Base-by-base conservation (phyloP, 1,284 basidiomycete species). In the Vanrija humicola region DNA sequence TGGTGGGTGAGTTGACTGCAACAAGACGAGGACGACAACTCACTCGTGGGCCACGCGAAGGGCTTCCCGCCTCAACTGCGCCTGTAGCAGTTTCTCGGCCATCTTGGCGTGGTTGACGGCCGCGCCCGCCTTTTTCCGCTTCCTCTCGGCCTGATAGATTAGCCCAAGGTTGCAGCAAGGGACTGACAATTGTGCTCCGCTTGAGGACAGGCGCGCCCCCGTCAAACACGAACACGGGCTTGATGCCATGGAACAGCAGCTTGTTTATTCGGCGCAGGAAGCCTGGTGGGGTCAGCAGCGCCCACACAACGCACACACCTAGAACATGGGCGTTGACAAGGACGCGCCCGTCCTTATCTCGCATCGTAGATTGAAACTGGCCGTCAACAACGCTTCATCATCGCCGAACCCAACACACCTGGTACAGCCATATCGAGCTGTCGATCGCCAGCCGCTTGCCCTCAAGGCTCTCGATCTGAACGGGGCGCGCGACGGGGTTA, bases 391-490 rank as follows among this genome's bases (percentile, higher is more conserved):
- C 28, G 28, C 28, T 8, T 28, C 28, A 26, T 3, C 10, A 12
- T 15, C 15, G 34, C 26, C 10, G 5, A 3, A 29, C 7, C 19
- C 0, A 10, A 46, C 68, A 39, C 25, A 76, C 76, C 58, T 78
- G 77, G 53, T 99, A 98, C 58, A 99, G 87, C 96, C 96, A 99
- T 64, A 99, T 97, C 62, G 92, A 97, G 3, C 93, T 97, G 78
- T 99, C 96, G 62, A 99, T 98, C 0, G 93, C 93, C 78, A 97
- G 84, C 5, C 85, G 79, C 73, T 92, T 93, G 25, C 90, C 90
- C 68, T 93, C 91, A 74, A 94, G 83, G 1, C 88, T 91, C 77
- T 97, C 93, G 52, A 96, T 81, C 90, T 89, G 82, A 56, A 93
- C 87, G 53, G 93, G 88, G 64, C 91, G 82, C 48, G 90, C 91